Percentiles rank a stretch among this genome's conserved stretches.
Evolutionary conservation across 176 grass and related monocot genomes (phyloP).

Genomic region (Triticum urartu): DNA sequence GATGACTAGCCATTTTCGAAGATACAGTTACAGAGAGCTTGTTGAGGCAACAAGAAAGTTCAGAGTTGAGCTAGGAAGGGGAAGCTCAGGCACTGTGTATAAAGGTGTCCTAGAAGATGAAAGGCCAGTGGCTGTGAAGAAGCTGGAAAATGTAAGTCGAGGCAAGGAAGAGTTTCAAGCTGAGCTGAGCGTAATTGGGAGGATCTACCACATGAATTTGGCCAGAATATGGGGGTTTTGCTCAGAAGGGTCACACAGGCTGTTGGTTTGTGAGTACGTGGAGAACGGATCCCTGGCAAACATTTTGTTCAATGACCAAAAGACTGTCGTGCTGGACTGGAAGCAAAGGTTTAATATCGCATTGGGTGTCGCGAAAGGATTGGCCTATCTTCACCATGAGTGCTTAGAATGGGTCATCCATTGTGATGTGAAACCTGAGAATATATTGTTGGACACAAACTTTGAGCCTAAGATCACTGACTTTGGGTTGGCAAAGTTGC

Average conservation of each 20-base stretch:
- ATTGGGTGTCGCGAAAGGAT: not conserved
- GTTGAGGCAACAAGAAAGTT: constrained; percentile 7
- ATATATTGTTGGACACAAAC: not conserved
- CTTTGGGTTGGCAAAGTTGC: not conserved
- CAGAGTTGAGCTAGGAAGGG: constrained; percentile 24
- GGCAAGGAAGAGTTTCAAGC: constrained; percentile 33
- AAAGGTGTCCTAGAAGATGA: constrained; percentile 13
- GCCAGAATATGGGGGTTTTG: constrained; percentile 54
- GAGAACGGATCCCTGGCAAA: constrained; percentile 52
- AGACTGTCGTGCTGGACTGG: constrained; percentile 24
- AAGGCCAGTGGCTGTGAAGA: constrained; percentile 20
- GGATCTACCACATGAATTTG: constrained; percentile 38
- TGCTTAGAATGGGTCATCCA: not conserved
- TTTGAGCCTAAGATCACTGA: not conserved
- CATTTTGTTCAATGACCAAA: constrained; percentile 25
- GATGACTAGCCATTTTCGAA: constrained; percentile 49
- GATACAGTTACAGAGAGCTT: constrained; percentile 36
- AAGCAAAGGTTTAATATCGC: constrained; percentile 26
- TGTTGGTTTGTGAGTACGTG: constrained; percentile 45
- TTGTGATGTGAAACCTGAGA: not conserved
- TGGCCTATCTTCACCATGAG: not conserved
- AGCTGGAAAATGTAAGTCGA: constrained; percentile 14
- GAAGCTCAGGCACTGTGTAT: not conserved
- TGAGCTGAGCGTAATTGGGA: constrained; percentile 28
- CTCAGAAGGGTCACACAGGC: constrained; percentile 32